These are phyloP conservation scores for Ophiostoma ips DNA, from an alignment of 2,329 filamentous ascomycete genomes.

Conservation along the genomic window DNA sequence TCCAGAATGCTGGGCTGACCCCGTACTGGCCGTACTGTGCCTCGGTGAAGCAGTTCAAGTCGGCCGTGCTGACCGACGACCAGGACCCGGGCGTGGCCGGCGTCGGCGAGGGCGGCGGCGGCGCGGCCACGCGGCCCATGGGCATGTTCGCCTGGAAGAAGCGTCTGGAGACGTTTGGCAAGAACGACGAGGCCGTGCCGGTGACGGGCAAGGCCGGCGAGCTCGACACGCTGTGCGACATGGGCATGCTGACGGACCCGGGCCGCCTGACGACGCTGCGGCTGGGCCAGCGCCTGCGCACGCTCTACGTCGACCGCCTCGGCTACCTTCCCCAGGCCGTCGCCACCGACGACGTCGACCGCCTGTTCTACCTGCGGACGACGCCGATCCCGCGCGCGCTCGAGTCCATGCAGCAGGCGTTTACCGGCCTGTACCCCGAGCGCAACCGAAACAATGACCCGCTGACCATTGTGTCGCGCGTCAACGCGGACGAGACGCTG, in stretches of 20 bases:
- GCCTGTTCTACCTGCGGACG: slow-evolving; percentile 55
- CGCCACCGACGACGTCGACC: slow-evolving; percentile 26
- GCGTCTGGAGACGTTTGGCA: slow-evolving; percentile 69
- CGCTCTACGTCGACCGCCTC: slow-evolving; percentile 62
- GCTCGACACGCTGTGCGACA: slow-evolving; percentile 69
- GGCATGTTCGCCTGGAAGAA: slow-evolving; percentile 47
- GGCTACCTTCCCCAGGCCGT: slow-evolving; percentile 52
- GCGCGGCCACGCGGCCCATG: slow-evolving; percentile 22
- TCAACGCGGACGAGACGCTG: slow-evolving; percentile 58
- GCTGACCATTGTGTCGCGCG: slow-evolving; percentile 51
- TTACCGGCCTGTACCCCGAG: slow-evolving; percentile 60
- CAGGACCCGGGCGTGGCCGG: slow-evolving; percentile 30
- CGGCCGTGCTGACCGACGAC: slow-evolving; percentile 31
- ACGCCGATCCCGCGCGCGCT: slow-evolving; percentile 64
- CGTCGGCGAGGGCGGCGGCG: slow-evolving; percentile 20
- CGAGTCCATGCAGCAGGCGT: slow-evolving; percentile 63
- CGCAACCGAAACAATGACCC: slow-evolving; percentile 30
- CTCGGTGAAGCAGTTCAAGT: slow-evolving; percentile 54
- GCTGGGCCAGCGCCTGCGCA: slow-evolving; percentile 52
- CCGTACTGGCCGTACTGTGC: slow-evolving; percentile 84
- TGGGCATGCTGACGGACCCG: slow-evolving; percentile 61
- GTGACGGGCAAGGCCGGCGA: slow-evolving; percentile 54
- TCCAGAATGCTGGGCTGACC: slow-evolving; percentile 59
- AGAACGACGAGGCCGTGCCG: slow-evolving; percentile 53
- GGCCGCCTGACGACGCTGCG: slow-evolving; percentile 58